A percentile compares a stretch with the other conserved stretches of the same genome.
These are phyloP conservation scores for Exophiala xenobiotica DNA, from an alignment of 2,329 filamentous ascomycete species.

Conservation along the genomic window DNA sequence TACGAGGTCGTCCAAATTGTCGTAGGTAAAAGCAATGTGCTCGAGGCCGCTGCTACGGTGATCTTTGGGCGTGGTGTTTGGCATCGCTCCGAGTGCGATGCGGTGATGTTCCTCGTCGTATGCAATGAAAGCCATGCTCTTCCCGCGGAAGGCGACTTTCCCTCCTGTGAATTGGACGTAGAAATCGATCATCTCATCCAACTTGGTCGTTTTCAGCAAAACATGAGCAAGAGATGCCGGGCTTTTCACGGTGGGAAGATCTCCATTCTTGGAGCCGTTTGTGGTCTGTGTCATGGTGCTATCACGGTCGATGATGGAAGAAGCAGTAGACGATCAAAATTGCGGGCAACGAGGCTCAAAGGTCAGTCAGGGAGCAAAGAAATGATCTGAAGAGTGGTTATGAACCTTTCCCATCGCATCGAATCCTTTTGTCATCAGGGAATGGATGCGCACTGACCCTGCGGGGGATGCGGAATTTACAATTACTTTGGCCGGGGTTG, in stretches of 20 bases:
- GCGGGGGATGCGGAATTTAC: background rate
- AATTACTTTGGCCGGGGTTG: background rate
- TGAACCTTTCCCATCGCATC: background rate
- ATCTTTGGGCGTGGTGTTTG: background rate
- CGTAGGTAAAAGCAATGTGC: slow-evolving; percentile 13
- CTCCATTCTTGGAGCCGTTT: too few species aligned
- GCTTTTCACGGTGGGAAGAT: background rate
- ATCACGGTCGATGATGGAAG: too few species aligned
- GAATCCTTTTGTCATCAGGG: background rate
- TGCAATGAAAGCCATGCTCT: background rate
- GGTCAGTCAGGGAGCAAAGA: too few species aligned
- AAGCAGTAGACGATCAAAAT: too few species aligned
- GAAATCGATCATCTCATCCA: slow-evolving; percentile 4
- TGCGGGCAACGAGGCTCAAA: too few species aligned
- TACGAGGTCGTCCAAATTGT: slow-evolving; percentile 5
- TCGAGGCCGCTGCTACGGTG: slow-evolving; percentile 1
- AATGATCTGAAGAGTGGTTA: background rate
- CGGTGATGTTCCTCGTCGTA: slow-evolving; percentile 14
- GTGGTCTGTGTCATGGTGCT: background rate
- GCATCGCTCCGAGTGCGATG: background rate
- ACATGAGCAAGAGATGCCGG: slow-evolving; percentile 1
- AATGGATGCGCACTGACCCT: background rate
- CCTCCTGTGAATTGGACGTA: slow-evolving; percentile 6
- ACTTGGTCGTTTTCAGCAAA: slow-evolving; percentile 2
- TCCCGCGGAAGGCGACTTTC: background rate